phyloP scores from a whole-genome alignment of 331 rosid species.

The Pyrus hybrid region DNA sequence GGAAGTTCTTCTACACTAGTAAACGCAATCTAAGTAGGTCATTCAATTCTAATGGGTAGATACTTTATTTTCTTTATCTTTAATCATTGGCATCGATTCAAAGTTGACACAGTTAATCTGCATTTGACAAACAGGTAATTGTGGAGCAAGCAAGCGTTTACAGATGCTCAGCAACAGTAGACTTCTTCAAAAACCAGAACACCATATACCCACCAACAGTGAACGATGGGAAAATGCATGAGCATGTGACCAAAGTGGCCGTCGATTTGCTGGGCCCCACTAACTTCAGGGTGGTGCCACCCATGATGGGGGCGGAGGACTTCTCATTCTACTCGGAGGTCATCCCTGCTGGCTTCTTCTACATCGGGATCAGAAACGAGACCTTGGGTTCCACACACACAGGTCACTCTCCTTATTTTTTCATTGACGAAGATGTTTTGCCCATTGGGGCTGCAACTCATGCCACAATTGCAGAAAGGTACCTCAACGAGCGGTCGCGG shows the following conservation, averaged over 20 bases:
- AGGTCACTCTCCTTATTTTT: conserved; percentile 87
- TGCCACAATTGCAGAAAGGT: conserved; percentile 89
- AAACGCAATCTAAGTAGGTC: neutral
- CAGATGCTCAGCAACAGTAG: conserved; percentile 73
- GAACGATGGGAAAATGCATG: conserved; percentile 72
- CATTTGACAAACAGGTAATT: conserved; percentile 46
- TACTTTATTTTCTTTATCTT: neutral
- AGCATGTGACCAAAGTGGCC: conserved; percentile 83
- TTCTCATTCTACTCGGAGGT: conserved; percentile 75
- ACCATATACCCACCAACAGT: conserved; percentile 91
- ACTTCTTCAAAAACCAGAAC: conserved; percentile 67
- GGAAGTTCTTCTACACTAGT: neutral
- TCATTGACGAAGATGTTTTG: conserved; percentile 81
- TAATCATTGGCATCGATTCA: neutral
- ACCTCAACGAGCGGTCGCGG: conserved; percentile 47
- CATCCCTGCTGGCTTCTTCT: conserved; percentile 77
- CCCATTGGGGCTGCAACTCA: conserved; percentile 83
- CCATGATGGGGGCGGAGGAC: conserved; percentile 99
- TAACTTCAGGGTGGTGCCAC: conserved; percentile 77
- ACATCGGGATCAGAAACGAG: conserved; percentile 81
- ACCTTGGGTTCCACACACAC: conserved; percentile 90
- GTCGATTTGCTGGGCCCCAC: conserved; percentile 52
- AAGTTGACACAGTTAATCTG: neutral
- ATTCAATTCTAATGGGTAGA: too few relatives aligned
- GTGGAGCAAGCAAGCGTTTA: conserved; percentile 79